Evolutionary conservation across 2,329 filamentous ascomycete genomes (phyloP).

Genomic region (Rutstroemia sp.): DNA sequence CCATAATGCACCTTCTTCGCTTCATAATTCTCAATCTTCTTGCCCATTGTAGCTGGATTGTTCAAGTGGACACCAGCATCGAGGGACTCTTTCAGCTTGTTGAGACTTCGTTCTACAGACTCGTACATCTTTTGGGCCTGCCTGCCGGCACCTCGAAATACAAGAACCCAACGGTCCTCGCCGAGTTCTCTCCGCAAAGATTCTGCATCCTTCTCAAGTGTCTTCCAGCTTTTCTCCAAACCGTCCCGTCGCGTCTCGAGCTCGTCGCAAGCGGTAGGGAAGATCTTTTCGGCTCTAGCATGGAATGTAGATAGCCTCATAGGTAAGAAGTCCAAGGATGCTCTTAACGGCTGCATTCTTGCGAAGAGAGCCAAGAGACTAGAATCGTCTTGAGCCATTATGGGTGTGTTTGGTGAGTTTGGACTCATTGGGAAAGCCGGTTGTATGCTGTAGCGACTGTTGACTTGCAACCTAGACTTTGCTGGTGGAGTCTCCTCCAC

Average conservation of each 20-base stretch:
- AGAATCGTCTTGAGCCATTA: conserved; percentile 69
- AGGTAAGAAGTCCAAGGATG: conserved; percentile 89
- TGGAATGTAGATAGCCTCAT: conserved; percentile 90
- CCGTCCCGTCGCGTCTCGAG: conserved; percentile 66
- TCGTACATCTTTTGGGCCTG: conserved; percentile 97
- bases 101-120: conserved; percentile 80
- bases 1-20: conserved; percentile 93
- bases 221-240: conserved; percentile 80
- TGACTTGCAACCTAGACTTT: conserved; percentile 43
- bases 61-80: conserved; percentile 68
- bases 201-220: conserved; percentile 84
- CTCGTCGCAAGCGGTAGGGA: conserved; percentile 88
- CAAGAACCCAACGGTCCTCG: conserved; percentile 92
- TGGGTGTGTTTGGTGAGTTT: conserved; percentile 49
- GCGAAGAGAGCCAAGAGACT: conserved; percentile 86
- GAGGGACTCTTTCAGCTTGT: conserved; percentile 73
- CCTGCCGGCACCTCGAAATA: conserved; percentile 85
- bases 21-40: conserved; percentile 89
- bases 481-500: conserved; percentile 73
- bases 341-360: conserved; percentile 86
- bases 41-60: conserved; percentile 61
- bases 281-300: conserved; percentile 64
- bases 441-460: conserved; percentile 62
- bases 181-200: conserved; percentile 82
- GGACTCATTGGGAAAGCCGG: conserved; percentile 56